A percentile compares a stretch with the other conserved stretches of the same genome.
These are phyloP conservation scores for Colletotrichum godetiae DNA, from an alignment of 2,329 filamentous ascomycete genomes.

Conservation along the genomic window DNA sequence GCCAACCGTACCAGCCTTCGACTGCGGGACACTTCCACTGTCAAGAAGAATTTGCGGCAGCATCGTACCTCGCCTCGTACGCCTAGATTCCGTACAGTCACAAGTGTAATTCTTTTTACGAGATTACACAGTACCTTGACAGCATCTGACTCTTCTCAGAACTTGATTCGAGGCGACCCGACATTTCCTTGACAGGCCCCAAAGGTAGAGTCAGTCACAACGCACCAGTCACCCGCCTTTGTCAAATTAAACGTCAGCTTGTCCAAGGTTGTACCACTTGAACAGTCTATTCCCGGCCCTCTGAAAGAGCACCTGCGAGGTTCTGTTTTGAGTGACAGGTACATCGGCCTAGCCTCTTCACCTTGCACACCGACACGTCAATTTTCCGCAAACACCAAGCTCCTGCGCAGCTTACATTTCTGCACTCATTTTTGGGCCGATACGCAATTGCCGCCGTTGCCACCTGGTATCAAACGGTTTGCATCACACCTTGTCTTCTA, in stretches of 20 bases:
- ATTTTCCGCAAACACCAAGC: constrained; percentile 16
- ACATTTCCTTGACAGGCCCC: neutral
- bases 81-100: neutral
- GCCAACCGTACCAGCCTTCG: constrained; percentile 21
- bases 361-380: constrained; percentile 30
- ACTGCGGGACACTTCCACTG: constrained; percentile 11
- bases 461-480: neutral
- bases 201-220: neutral
- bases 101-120: neutral
- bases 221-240: neutral
- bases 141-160: neutral
- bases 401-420: constrained; percentile 17
- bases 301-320: constrained; percentile 4
- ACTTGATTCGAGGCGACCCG: neutral
- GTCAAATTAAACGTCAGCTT: constrained; percentile 4
- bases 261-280: constrained; percentile 24
- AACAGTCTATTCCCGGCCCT: constrained; percentile 18
- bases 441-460: constrained; percentile 10
- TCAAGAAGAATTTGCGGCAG: constrained; percentile 16
- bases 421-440: neutral
- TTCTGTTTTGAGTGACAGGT: constrained; percentile 21
- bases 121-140: neutral
- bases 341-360: constrained; percentile 24
- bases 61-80: neutral
- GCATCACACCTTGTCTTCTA: neutral